Base-by-base conservation (phyloP, 176 grass and related monocot species). In the Triticum timopheevii region DNA sequence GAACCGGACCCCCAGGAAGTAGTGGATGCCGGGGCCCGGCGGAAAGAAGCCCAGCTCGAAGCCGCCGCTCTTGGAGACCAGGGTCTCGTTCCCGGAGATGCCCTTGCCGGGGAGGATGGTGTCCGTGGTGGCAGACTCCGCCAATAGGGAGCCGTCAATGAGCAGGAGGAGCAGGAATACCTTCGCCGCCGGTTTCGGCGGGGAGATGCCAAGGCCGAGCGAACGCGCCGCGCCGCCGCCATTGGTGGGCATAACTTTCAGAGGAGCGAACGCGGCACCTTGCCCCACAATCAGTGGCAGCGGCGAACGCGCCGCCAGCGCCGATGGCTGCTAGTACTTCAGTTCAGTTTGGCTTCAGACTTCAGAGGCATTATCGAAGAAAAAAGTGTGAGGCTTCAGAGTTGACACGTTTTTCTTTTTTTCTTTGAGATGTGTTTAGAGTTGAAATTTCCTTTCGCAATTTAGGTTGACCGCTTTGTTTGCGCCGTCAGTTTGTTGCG, bases 11-110 rank as follows among this genome's bases (percentile, higher is more conserved):
- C 84, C 75, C 8, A 86, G 63, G 75, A 68, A 86, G 84, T 67
- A 52, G 40, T 85, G 30, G 61, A 85, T 80, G 19, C 34, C 67
- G 2, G 38, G 36, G 58, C 83, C 83, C 25, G 71, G 71, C 58
- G 58, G 16, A 13, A 76, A 76, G 71, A 47, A 84, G 10, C 83
- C 83, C 15, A 84, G 83, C 83, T 76, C 83, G 54, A 84, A 84
- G 10, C 3, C 16, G 36, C 82, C 82, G 70, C 16, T 77, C 72
- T 85, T 65, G 74, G 76, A 79, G 33, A 71, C 72, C 28, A 86
- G 75, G 20, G 83, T 85, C 73, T 85, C 40, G 73, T 85, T 77
- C 28, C 83, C 71, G 38, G 71, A 13, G 36, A 84, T 65, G 38
- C 58, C 39, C 38, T 65, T 16, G 19, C 71, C 73, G 10, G 73